These are phyloP conservation scores for Gamsiella multidivaricata DNA, from an alignment of 192 early-diverging fungal genomes.

Conservation along the genomic window DNA sequence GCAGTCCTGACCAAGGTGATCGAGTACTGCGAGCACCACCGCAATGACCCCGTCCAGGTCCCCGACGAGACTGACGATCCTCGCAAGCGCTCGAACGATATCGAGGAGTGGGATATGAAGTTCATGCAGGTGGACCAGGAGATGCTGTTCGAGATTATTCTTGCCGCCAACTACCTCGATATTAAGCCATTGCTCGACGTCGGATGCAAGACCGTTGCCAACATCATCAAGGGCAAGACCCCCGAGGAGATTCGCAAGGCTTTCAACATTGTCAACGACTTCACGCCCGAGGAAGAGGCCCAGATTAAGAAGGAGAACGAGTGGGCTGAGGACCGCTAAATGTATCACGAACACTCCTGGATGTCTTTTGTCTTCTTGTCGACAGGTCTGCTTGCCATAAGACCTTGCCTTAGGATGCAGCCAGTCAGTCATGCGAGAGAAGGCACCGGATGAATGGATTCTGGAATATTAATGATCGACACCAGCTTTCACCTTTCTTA, in stretches of 20 bases:
- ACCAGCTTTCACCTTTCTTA: conserved; percentile 2
- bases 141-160: conserved; percentile 83
- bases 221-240: conserved; percentile 92
- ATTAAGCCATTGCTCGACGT: conserved; percentile 77
- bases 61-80: conserved; percentile 62
- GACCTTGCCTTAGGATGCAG: no score
- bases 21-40: conserved; percentile 86
- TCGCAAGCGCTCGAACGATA: conserved; percentile 75
- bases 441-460: no score
- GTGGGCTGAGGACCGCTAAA: conserved; percentile 70
- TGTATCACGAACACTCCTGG: neutral
- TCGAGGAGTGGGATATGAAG: conserved; percentile 83
- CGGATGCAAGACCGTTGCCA: conserved; percentile 87
- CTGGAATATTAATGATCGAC: neutral
- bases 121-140: conserved; percentile 86
- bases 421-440: no score
- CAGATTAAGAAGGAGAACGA: conserved; percentile 69
- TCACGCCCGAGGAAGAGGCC: conserved; percentile 79
- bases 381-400: no score
- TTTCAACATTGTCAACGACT: conserved; percentile 77
- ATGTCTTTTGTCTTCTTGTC: neutral
- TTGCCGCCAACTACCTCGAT: conserved; percentile 90
- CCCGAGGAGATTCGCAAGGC: conserved; percentile 86
- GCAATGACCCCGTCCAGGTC: conserved; percentile 71
- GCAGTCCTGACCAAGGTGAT: conserved; percentile 85